Base-by-base conservation (phyloP, 2,329 filamentous ascomycete genomes). In the Claviceps purpurea region DNA sequence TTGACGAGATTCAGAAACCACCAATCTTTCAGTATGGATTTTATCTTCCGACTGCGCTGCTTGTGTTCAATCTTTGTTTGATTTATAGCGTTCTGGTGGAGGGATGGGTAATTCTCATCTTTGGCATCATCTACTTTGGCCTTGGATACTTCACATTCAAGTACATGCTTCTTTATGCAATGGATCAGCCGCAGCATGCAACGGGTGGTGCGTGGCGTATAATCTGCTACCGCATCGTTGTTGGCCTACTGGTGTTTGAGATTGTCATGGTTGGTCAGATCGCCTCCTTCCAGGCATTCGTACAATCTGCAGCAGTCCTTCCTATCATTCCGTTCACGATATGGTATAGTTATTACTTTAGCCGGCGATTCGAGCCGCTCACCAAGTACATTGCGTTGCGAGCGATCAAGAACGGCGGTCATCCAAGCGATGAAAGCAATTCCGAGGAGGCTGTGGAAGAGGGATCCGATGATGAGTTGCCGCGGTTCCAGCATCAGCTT, bases 111-210 rank as follows among this genome's bases (percentile, higher is more conserved):
- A 85, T 97, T 13, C 78, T 95, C 16, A 73, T 90, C 10, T 83
- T 91, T 48, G 93, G 93, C 3, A 71, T 91, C 48, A 72, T 88
- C 13, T 98, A 94, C 67, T 95, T 94, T 60, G 65, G 79, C 20
- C 78, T 95, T 14, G 89, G 89, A 20, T 86, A 88, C 65, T 91
- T 91, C 63, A 87, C 88, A 37, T 94, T 95, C 77, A 96, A 96
- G 66, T 98, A 98, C 69, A 94, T 98, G 71, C 75, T 98, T 4
- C 76, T 98, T 4, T 98, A 98, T 66, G 89, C 93, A 37, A 98
- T 98, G 93, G 90, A 97, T 61, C 91, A 97, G 65, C 87, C 89
- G 16, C 89, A 94, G 62, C 89, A 95, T 64, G 89, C 89, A 16
- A 97, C 91, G 0, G 94, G 94, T 20, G 83, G 85, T 55, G 89